Percentiles rank a stretch among this genome's conserved stretches.
Conservation (phyloP, 2,329 filamentous ascomycete species). For the Arachnomyces sp. region DNA sequence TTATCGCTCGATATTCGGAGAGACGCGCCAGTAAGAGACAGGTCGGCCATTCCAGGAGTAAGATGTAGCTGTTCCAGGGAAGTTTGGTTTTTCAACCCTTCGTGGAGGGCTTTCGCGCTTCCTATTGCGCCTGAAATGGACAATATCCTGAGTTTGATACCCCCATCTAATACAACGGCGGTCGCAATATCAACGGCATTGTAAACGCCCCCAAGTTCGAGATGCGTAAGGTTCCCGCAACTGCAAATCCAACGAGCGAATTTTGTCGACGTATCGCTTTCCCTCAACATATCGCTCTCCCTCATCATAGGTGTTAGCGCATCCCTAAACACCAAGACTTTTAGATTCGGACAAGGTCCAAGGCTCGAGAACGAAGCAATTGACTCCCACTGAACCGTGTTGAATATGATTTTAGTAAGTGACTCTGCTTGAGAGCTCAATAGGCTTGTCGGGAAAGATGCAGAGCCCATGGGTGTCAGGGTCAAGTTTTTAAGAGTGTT, state of each 20-base stretch:
- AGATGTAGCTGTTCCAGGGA: conserved; percentile 23
- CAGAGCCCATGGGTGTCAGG: no score
- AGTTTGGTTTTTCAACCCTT: conserved; percentile 19
- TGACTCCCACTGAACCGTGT: no score
- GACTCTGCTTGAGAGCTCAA: no score
- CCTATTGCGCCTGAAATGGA: conserved; percentile 20
- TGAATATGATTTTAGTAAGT: no score
- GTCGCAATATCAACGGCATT: conserved; percentile 38
- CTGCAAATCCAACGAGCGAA: conserved; percentile 48
- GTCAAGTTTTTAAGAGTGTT: conserved; percentile 42
- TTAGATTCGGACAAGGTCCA: conserved; percentile 27
- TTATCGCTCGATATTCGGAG: conserved; percentile 22
- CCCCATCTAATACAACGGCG: conserved; percentile 19
- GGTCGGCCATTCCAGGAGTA: conserved; percentile 15
- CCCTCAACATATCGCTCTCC: conserved; percentile 38
- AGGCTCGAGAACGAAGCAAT: no score
- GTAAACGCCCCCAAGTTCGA: conserved; percentile 45
- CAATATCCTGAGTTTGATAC: conserved; percentile 20
- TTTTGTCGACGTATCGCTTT: conserved; percentile 39
- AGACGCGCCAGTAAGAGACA: no score
- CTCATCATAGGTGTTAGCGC: no score
- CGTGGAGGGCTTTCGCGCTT: conserved; percentile 19
- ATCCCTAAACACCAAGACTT: conserved; percentile 43
- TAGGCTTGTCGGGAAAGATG: no score
- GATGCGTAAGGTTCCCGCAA: conserved; percentile 43